Conservation (phyloP, 805 yeast genomes). For the Wickerhamiella bombiphila region DNA sequence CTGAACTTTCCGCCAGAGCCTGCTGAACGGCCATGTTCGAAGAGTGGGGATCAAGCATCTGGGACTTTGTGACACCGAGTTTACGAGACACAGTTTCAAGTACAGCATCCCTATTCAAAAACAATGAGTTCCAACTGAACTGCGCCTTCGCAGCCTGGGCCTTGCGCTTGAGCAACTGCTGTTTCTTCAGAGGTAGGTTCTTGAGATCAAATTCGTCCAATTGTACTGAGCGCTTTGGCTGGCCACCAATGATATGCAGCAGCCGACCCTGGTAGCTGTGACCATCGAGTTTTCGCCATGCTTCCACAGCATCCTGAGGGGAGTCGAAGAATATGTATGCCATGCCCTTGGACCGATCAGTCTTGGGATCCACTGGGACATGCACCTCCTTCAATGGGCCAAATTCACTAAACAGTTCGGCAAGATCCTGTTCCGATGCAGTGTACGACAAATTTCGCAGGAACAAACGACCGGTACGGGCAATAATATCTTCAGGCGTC, state of each 20-base stretch:
- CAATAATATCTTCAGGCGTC: slow-evolving; percentile 24
- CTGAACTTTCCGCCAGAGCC: slow-evolving; percentile 94
- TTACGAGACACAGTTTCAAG: slow-evolving; percentile 75
- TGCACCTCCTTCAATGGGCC: slow-evolving; percentile 83
- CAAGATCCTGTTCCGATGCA: slow-evolving; percentile 67
- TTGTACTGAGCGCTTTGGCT: slow-evolving; percentile 64
- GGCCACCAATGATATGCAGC: slow-evolving; percentile 76
- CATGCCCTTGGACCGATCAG: slow-evolving; percentile 84
- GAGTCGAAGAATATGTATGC: slow-evolving; percentile 67
- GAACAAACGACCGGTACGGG: slow-evolving; percentile 66
- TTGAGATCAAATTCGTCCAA: slow-evolving; percentile 84
- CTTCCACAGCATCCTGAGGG: slow-evolving; percentile 58
- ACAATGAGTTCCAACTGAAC: slow-evolving; percentile 91
- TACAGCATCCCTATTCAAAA: slow-evolving; percentile 82
- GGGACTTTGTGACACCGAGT: slow-evolving; percentile 69
- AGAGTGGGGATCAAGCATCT: slow-evolving; percentile 75
- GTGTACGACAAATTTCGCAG: slow-evolving; percentile 72
- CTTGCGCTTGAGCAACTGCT: slow-evolving; percentile 67
- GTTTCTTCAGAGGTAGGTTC: slow-evolving; percentile 85
- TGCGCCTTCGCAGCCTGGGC: slow-evolving; percentile 73
- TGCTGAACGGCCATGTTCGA: slow-evolving; percentile 86
- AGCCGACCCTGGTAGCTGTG: slow-evolving; percentile 89
- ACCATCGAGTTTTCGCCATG: slow-evolving; percentile 63
- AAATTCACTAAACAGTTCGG: slow-evolving; percentile 43
- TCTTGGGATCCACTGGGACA: slow-evolving; percentile 78